Evolutionary conservation across 1,139 yeast species (phyloP), one percentile per base, ranked within the genome.

Genomic region (Saccharomyces hybrid): DNA sequence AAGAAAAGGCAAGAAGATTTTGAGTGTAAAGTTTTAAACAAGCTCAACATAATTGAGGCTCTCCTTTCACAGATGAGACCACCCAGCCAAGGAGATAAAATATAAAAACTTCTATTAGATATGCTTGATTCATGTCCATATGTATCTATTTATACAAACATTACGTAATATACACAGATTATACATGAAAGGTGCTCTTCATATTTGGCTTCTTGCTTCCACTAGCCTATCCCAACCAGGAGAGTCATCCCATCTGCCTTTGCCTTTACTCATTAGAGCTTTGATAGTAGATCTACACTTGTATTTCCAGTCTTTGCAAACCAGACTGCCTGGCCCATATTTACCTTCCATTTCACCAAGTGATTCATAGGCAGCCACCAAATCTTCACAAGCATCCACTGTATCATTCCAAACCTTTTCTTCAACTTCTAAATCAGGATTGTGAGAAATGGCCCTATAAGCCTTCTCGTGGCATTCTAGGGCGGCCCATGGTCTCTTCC

Each of bases 281-380:
- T 96, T 78, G 14, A 90, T 77, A 0, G 88, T 76, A 9, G 87
- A 79, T 59, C 83, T 78, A 1, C 95, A 84, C 68, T 90, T 90
- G 71, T 85, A 88, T 64, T 81, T 85, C 98, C 98, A 91, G 66
- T 90, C 96, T 63, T 84, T 81, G 68, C 96, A 90, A 5, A 93
- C 96, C 14, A 86, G 65, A 63, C 87, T 90, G 1, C 85, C 96
- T 2, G 89, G 90, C 28, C 86, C 88, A 61, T 85, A 82, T 62
- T 87, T 86, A 3, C 98, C 98, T 20, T 90, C 91, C 62, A 82
- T 71, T 55, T 87, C 95, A 11, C 98, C 98, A 46, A 88, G 77
- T 5, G 88, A 85, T 64, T 85, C 91, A 68, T 91, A 93, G 0
- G 96, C 96, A 49, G 95, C 89, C 2, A 87, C 84, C 57, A 93